Conservation (phyloP, 495 filamentous ascomycete species). For the Cercophora newfieldiana region DNA sequence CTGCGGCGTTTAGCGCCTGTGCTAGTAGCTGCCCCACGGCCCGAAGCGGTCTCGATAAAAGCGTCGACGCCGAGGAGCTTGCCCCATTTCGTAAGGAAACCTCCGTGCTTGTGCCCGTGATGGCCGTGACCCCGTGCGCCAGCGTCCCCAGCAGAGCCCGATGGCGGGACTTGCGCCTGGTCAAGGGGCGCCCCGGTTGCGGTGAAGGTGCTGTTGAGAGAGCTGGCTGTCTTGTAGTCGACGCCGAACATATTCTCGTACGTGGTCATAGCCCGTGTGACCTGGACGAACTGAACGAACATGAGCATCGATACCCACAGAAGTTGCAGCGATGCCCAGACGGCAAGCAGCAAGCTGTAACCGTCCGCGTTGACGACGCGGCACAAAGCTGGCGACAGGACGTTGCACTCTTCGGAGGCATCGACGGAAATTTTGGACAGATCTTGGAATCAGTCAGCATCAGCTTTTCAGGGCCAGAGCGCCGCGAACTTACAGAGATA, state of each 20-base stretch:
- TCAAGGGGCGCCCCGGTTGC: slow-evolving; percentile 73
- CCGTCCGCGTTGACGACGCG: slow-evolving; percentile 72
- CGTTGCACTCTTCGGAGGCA: slow-evolving; percentile 60
- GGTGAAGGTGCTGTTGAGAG: slow-evolving; percentile 75
- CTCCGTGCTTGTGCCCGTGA: slow-evolving; percentile 50
- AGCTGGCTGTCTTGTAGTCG: slow-evolving; percentile 55
- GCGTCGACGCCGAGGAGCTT: slow-evolving; percentile 86
- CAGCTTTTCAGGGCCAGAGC: slow-evolving; percentile 5
- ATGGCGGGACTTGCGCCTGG: slow-evolving; percentile 40
- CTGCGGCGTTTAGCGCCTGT: slow-evolving; percentile 52
- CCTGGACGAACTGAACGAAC: slow-evolving; percentile 85
- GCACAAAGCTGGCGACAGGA: slow-evolving; percentile 75
- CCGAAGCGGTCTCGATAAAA: slow-evolving; percentile 78
- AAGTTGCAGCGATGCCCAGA: slow-evolving; percentile 81
- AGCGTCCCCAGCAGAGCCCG: slow-evolving; percentile 32
- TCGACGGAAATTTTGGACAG: slow-evolving; percentile 33
- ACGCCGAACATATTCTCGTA: slow-evolving; percentile 90
- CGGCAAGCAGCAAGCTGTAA: slow-evolving; percentile 72
- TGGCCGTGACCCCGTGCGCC: slow-evolving; percentile 33
- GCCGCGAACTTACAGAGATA: slow-evolving; percentile 40
- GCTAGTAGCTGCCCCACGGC: slow-evolving; percentile 52
- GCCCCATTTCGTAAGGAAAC: slow-evolving; percentile 76
- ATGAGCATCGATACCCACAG: slow-evolving; percentile 96
- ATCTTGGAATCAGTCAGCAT: slow-evolving; percentile 27
- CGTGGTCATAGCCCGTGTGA: slow-evolving; percentile 88